A percentile compares a stretch with the other conserved stretches of the same genome.
phyloP scores from a whole-genome alignment of 257 asterid species.

The Nicotiana tabacum region DNA sequence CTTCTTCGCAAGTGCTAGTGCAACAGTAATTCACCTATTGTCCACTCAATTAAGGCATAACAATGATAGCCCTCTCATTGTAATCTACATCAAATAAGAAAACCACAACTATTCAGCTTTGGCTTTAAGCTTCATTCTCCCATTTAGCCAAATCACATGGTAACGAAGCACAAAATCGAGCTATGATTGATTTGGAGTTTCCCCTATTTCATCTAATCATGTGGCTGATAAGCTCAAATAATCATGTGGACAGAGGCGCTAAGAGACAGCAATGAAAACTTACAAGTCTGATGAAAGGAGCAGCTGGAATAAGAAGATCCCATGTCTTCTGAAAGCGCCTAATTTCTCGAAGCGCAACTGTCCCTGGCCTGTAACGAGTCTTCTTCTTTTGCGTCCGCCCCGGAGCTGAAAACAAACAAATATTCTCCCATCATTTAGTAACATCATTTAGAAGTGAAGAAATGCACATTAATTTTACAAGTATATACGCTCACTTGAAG shows the following conservation, averaged over 20 bases:
- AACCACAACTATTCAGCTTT: neutral
- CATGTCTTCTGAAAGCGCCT: constrained; percentile 62
- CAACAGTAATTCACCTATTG: neutral
- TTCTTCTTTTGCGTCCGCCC: constrained; percentile 15
- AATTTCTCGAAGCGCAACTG: constrained; percentile 79
- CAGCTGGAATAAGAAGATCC: constrained; percentile 73
- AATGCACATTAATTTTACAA: constrained; percentile 6
- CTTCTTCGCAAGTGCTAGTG: neutral
- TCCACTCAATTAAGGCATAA: neutral
- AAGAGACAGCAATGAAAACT: constrained; percentile 1
- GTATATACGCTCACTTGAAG: constrained; percentile 20
- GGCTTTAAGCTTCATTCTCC: neutral
- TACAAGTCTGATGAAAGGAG: constrained; percentile 75
- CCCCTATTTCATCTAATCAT: neutral
- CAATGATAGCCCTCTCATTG: neutral
- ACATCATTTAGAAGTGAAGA: neutral
- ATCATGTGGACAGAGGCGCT: too few relatives aligned
- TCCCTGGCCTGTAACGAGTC: constrained; percentile 58
- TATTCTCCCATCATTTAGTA: constrained; percentile 14
- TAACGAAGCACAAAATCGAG: neutral
- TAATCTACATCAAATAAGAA: neutral
- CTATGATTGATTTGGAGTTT: neutral
- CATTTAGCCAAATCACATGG: neutral
- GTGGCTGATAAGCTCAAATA: neutral
- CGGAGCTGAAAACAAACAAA: constrained; percentile 11